phyloP scores from a whole-genome alignment of 495 filamentous ascomycete species.

The Trichoderma erinaceum region DNA sequence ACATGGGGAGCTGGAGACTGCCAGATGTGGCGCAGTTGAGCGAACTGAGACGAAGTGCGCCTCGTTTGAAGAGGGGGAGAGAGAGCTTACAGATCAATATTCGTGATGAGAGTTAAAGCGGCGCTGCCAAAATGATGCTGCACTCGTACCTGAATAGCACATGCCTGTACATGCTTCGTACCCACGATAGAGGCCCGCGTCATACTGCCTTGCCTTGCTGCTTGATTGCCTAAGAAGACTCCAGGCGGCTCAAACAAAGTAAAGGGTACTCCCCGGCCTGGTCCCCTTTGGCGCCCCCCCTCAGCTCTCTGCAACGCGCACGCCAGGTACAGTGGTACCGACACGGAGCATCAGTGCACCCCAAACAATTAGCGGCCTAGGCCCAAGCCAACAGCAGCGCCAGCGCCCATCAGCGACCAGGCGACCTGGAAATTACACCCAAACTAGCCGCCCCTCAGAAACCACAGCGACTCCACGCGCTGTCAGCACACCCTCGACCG shows the following conservation, averaged over 20 bases:
- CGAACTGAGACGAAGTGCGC: conserved; percentile 11
- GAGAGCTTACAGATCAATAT: not conserved
- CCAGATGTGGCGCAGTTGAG: conserved; percentile 7
- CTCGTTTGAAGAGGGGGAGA: not conserved
- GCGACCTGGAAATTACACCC: conserved; percentile 10
- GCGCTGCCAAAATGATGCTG: not conserved
- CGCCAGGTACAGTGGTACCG: not conserved
- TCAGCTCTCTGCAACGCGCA: not conserved
- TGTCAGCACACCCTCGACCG: conserved; percentile 3
- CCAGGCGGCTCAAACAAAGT: too few species aligned
- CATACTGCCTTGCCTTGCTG: too few species aligned
- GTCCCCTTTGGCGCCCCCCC: too few species aligned
- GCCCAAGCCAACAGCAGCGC: not conserved
- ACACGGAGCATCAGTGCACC: not conserved
- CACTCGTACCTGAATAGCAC: not conserved
- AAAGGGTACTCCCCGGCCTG: too few species aligned
- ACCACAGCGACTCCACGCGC: conserved; percentile 13
- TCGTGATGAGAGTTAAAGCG: not conserved
- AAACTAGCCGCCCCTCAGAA: conserved; percentile 14
- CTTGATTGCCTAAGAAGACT: too few species aligned
- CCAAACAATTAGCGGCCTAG: not conserved
- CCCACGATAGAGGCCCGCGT: too few species aligned
- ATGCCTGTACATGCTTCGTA: not conserved
- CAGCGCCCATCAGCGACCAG: conserved; percentile 6
- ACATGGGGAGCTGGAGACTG: not conserved